Evolutionary conservation across 108 stramenopile species (phyloP).

Genomic region (Cylindrotheca closterium): DNA sequence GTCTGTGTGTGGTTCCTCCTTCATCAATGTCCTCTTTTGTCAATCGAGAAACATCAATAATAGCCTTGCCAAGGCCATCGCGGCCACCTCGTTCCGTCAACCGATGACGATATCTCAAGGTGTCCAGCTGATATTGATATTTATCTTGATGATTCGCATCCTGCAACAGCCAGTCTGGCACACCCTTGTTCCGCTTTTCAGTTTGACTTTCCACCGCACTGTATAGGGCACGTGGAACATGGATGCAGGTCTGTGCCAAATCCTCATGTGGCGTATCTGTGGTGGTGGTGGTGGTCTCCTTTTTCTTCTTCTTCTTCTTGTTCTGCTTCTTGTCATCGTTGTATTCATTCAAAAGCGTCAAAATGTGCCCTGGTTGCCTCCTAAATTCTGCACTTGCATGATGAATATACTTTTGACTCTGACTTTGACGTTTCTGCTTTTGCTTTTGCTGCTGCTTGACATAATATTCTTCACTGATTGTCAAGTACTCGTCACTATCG

Average conservation of each 20-base stretch:
- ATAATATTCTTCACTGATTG: neutral
- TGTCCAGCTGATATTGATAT: too few relatives aligned
- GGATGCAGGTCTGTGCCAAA: neutral
- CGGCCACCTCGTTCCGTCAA: neutral
- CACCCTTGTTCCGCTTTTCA: neutral
- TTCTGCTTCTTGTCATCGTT: constrained; percentile 7
- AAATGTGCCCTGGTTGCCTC: neutral
- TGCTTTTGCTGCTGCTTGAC: neutral
- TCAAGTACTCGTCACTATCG: neutral
- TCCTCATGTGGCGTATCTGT: neutral
- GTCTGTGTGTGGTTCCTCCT: neutral
- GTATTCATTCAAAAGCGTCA: neutral
- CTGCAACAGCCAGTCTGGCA: neutral
- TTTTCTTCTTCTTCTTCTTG: neutral
- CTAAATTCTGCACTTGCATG: neutral
- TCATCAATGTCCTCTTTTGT: neutral
- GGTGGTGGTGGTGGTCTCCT: neutral
- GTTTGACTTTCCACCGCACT: neutral
- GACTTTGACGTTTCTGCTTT: too few relatives aligned
- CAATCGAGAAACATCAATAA: constrained; percentile 1
- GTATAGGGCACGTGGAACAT: neutral
- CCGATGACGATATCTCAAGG: constrained; percentile 7
- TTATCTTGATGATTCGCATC: neutral
- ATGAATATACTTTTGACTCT: too few relatives aligned
- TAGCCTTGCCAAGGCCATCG: neutral